Evolutionary conservation across 2,329 filamentous ascomycete genomes (phyloP).

Genomic region (Rugonectria rugulosa): DNA sequence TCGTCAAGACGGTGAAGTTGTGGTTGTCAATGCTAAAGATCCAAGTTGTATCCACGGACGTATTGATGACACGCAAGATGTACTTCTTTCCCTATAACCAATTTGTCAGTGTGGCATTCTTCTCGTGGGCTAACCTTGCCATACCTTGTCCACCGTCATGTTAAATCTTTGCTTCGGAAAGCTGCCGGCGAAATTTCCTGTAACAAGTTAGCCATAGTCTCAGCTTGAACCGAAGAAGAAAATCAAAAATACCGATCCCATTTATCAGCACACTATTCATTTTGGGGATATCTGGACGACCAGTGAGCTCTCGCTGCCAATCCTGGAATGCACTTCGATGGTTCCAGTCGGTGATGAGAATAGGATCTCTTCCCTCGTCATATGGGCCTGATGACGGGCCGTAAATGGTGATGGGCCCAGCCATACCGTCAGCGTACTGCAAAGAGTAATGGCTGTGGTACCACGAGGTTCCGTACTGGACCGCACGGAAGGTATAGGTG

Average conservation of each 20-base stretch:
- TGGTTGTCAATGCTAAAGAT: constrained; percentile 36
- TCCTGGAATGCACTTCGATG: constrained; percentile 14
- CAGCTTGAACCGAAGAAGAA: not conserved
- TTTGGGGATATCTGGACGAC: not conserved
- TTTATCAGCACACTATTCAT: constrained; percentile 6
- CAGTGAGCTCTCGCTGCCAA: constrained; percentile 10
- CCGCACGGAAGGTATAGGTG: constrained; percentile 28
- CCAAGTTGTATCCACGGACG: constrained; percentile 30
- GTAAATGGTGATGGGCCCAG: constrained; percentile 5
- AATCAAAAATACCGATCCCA: constrained; percentile 1
- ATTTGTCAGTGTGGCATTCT: not conserved
- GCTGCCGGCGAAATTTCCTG: constrained; percentile 3
- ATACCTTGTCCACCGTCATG: constrained; percentile 2
- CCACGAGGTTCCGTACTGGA: constrained; percentile 35
- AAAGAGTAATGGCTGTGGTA: constrained; percentile 36
- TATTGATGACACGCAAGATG: constrained; percentile 32
- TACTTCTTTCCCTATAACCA: constrained; percentile 15
- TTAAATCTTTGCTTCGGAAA: not conserved
- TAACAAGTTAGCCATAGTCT: not conserved
- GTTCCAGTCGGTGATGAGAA: constrained; percentile 16
- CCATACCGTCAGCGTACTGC: constrained; percentile 32
- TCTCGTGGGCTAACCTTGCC: not conserved
- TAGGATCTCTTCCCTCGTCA: constrained; percentile 9
- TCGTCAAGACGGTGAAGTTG: constrained; percentile 24
- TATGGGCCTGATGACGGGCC: constrained; percentile 19